phyloP scores from a whole-genome alignment of 2,329 filamentous ascomycete species.

The Aplosporella prunicola region DNA sequence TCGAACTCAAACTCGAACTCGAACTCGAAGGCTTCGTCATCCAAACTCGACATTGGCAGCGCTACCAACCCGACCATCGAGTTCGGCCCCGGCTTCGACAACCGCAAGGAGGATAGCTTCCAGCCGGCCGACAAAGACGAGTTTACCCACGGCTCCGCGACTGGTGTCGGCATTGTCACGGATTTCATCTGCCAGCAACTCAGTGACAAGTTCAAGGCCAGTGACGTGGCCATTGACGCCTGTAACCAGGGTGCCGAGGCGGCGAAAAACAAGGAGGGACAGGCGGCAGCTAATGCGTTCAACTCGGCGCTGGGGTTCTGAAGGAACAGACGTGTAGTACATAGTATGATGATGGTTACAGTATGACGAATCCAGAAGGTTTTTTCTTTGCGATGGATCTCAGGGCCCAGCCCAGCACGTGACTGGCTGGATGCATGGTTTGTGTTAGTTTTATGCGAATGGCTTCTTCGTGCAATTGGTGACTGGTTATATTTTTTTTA shows the following conservation, averaged over 20 bases:
- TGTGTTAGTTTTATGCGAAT: too few relatives aligned
- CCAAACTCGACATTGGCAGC: conserved; percentile 36
- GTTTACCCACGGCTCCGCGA: conserved; percentile 46
- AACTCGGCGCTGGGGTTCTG: conserved; percentile 21
- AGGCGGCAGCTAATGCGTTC: conserved; percentile 22
- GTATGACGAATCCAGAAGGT: too few relatives aligned
- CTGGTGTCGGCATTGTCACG: conserved; percentile 40
- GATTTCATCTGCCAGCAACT: conserved; percentile 41
- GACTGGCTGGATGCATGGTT: too few relatives aligned
- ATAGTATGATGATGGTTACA: too few relatives aligned
- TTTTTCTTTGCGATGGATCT: too few relatives aligned
- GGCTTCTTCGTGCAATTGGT: too few relatives aligned
- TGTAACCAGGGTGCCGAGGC: conserved; percentile 18
- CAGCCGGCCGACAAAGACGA: conserved; percentile 31
- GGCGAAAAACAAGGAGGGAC: conserved; percentile 16
- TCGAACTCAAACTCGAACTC: too few relatives aligned
- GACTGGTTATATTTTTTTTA: too few relatives aligned
- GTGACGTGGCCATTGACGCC: conserved; percentile 15
- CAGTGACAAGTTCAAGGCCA: conserved; percentile 19
- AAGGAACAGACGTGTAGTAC: not conserved
- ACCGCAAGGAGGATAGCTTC: conserved; percentile 37
- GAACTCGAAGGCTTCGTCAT: too few relatives aligned
- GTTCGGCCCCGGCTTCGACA: conserved; percentile 42
- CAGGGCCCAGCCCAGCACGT: too few relatives aligned
- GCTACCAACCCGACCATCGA: conserved; percentile 42